Percentiles rank a stretch among this genome's conserved stretches.
Conservation (phyloP, 108 stramenopile genomes). For the Cyclotella cryptica region DNA sequence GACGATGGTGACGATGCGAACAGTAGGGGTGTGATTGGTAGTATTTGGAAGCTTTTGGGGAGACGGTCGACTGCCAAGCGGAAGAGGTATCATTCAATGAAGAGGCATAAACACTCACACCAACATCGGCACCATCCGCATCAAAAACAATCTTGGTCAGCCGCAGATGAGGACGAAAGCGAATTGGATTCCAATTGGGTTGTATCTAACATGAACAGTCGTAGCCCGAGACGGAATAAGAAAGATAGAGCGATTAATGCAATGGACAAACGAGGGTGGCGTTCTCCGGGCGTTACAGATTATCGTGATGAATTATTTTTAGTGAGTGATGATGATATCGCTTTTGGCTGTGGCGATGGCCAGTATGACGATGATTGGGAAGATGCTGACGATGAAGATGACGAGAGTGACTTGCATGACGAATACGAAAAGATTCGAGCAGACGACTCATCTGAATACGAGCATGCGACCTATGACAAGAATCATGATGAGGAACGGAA, state of each 20-base stretch:
- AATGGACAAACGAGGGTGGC: conserved; percentile 49
- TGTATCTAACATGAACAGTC: not conserved
- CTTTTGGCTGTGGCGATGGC: conserved; percentile 55
- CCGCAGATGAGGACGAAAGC: not conserved
- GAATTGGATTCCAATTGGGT: conserved; percentile 7
- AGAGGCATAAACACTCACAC: too few relatives aligned
- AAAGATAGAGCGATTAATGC: conserved; percentile 31
- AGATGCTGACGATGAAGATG: conserved; percentile 31
- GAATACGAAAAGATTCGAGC: conserved; percentile 1
- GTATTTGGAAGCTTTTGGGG: not conserved
- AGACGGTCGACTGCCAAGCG: conserved; percentile 14
- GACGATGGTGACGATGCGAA: not conserved
- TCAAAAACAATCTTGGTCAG: not conserved
- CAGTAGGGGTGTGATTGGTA: too few relatives aligned
- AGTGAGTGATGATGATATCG: conserved; percentile 77
- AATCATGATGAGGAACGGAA: not conserved
- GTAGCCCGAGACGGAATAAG: not conserved
- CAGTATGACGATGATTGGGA: conserved; percentile 43
- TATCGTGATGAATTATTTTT: conserved; percentile 88
- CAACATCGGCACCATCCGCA: conserved; percentile 25
- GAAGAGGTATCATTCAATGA: not conserved
- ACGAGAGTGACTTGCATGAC: not conserved
- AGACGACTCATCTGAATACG: not conserved
- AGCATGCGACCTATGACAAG: not conserved
- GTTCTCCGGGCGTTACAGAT: conserved; percentile 51